Evolutionary conservation across 1,284 basidiomycete species (phyloP).

Genomic region (Ceratobasidium papillatum): DNA sequence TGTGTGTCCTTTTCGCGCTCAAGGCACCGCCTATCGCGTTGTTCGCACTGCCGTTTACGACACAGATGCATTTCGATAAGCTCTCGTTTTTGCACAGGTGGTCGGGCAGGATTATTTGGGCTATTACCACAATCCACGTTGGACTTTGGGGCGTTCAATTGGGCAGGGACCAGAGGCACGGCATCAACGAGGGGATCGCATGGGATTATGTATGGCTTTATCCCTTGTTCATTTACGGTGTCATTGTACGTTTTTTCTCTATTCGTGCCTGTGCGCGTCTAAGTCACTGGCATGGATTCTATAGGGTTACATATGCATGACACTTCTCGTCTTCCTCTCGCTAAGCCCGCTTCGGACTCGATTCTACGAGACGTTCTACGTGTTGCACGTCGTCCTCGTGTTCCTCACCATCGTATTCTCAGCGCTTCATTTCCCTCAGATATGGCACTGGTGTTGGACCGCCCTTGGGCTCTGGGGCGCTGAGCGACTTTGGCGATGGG

Average conservation of each 20-base stretch:
- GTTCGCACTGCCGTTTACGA: constrained; percentile 73
- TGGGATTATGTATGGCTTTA: constrained; percentile 73
- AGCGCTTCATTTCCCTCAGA: constrained; percentile 73
- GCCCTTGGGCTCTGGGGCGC: constrained; percentile 71
- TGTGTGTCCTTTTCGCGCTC: constrained; percentile 79
- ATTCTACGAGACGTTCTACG: constrained; percentile 82
- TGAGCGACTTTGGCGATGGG: constrained; percentile 69
- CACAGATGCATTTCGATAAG: constrained; percentile 80
- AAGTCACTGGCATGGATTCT: neutral
- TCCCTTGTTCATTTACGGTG: constrained; percentile 76
- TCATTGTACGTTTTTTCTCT: constrained; percentile 63
- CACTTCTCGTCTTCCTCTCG: constrained; percentile 70
- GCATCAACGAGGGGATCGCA: constrained; percentile 61
- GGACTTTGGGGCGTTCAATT: constrained; percentile 81
- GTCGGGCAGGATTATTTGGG: constrained; percentile 77
- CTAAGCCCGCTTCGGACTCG: constrained; percentile 69
- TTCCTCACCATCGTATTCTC: constrained; percentile 68
- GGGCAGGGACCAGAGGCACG: constrained; percentile 60
- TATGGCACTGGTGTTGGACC: constrained; percentile 73
- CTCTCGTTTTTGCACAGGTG: constrained; percentile 76
- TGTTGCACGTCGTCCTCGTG: constrained; percentile 72
- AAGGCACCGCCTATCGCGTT: constrained; percentile 85
- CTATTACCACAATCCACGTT: constrained; percentile 73
- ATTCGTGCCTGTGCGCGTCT: neutral
- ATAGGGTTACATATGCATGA: constrained; percentile 76